phyloP scores from a whole-genome alignment of 2,329 filamentous ascomycete species.

The Zymoseptoria pseudotritici region DNA sequence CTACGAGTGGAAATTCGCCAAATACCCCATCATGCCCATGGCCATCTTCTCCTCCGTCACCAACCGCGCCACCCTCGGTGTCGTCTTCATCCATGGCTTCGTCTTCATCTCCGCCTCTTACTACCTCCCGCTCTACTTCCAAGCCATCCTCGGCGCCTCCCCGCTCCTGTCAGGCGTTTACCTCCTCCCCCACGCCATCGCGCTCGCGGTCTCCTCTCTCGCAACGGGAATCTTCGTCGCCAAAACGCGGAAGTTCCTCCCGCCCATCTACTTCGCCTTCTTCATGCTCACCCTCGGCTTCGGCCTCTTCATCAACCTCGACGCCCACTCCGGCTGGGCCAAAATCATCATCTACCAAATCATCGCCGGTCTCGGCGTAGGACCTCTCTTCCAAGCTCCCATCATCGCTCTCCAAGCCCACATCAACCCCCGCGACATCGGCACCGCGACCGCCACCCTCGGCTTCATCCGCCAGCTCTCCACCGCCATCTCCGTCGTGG shows the following conservation, averaged over 20 bases:
- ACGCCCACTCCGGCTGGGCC: conserved; percentile 28
- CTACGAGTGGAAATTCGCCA: conserved; percentile 65
- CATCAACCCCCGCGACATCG: conserved; percentile 56
- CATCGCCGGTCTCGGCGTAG: conserved; percentile 55
- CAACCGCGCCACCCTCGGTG: conserved; percentile 57
- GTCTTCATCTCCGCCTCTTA: conserved; percentile 71
- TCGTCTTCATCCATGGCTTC: conserved; percentile 66
- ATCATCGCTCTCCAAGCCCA: conserved; percentile 61
- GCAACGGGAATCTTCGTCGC: conserved; percentile 36
- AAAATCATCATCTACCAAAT: conserved; percentile 49
- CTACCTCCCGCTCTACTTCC: conserved; percentile 80
- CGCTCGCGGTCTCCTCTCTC: conserved; percentile 28
- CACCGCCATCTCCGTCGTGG: conserved; percentile 60
- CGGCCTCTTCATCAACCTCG: conserved; percentile 34
- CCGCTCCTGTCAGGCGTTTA: conserved; percentile 67
- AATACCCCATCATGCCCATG: conserved; percentile 71
- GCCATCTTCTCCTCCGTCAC: conserved; percentile 59
- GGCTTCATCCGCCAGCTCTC: conserved; percentile 62
- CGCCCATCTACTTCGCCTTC: conserved; percentile 42
- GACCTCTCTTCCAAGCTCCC: conserved; percentile 62
- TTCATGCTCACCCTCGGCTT: conserved; percentile 33
- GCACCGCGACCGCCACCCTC: conserved; percentile 60
- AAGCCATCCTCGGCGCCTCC: conserved; percentile 60
- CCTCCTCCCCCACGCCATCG: conserved; percentile 29
- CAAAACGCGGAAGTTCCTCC: conserved; percentile 43